Conservation (phyloP, 441 rosid species). For the Populus tomentosa region DNA sequence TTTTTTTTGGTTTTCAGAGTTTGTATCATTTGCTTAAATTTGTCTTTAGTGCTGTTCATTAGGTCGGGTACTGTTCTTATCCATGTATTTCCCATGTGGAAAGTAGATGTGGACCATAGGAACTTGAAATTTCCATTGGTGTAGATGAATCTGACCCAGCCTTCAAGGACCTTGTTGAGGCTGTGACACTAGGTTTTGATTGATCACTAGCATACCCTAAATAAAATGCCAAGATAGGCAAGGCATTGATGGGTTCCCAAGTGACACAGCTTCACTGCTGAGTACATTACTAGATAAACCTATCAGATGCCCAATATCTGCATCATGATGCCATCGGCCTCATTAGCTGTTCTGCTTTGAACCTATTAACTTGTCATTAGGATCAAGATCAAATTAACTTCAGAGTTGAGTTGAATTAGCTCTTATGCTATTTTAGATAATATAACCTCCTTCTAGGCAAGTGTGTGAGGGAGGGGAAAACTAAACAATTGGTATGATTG, state of each 20-base stretch:
- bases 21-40: neutral
- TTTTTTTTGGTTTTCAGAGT: neutral
- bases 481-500: neutral
- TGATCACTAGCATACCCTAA: neutral
- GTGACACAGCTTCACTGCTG: neutral
- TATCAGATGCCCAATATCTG: neutral
- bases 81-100: neutral
- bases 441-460: neutral
- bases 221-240: neutral
- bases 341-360: neutral
- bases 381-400: neutral
- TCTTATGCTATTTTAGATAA: neutral
- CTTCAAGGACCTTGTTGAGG: neutral
- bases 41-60: neutral
- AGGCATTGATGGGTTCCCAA: neutral
- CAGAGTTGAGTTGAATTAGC: neutral
- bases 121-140: neutral
- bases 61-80: neutral
- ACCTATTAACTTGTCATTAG: neutral
- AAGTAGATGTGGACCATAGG: neutral
- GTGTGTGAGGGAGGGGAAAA: neutral
- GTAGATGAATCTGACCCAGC: neutral
- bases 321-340: neutral
- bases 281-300: neutral
- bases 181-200: neutral